Conservation (phyloP, 495 filamentous ascomycete species). For the Xylaria grammica region DNA sequence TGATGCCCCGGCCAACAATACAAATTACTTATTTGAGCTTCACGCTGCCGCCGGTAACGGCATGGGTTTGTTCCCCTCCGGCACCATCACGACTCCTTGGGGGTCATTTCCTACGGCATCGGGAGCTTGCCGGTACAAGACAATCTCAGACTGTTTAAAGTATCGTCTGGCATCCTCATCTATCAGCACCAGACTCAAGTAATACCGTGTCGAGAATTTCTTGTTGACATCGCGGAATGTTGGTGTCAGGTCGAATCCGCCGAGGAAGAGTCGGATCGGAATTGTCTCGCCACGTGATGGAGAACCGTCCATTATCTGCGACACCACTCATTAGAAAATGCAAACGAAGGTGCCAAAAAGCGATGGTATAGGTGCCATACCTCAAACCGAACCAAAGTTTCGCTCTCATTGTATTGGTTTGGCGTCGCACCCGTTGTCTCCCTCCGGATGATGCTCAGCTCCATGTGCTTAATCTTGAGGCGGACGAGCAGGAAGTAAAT, state of each 20-base stretch:
- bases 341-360: no score
- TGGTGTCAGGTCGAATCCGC: conserved; percentile 95
- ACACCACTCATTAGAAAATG: conserved; percentile 12
- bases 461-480: conserved; percentile 99
- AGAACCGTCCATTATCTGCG: conserved; percentile 97
- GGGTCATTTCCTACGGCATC: conserved; percentile 52
- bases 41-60: conserved; percentile 29
- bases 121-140: conserved; percentile 93
- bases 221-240: conserved; percentile 99
- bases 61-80: conserved; percentile 30
- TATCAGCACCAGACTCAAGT: conserved; percentile 94
- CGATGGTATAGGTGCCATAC: conserved; percentile 52
- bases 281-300: conserved; percentile 98
- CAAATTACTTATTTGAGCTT: conserved; percentile 7
- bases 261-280: conserved; percentile 95
- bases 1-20: conserved; percentile 5
- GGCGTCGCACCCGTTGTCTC: conserved; percentile 97
- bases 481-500: conserved; percentile 99
- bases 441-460: conserved; percentile 94
- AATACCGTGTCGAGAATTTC: conserved; percentile 98
- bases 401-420: conserved; percentile 99
- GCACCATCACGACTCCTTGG: conserved; percentile 33
- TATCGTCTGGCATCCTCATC: conserved; percentile 98
- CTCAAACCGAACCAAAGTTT: conserved; percentile 97
- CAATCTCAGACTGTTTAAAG: conserved; percentile 99